A percentile compares a stretch with the other conserved stretches of the same genome.
phyloP scores from a whole-genome alignment of 306 rosid genomes.

The Acmispon strigosus region DNA sequence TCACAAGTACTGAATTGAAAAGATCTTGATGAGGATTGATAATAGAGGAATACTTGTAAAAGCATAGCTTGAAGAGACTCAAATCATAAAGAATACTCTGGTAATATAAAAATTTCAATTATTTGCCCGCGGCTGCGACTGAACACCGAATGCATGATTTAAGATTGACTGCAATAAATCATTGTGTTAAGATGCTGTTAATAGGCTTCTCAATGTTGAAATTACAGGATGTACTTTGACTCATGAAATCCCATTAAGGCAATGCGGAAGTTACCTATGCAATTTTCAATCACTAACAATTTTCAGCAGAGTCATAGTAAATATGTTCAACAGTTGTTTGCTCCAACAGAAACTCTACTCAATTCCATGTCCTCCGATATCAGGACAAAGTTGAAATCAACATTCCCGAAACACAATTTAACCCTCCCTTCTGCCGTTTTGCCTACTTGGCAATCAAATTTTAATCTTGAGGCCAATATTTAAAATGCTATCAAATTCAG shows the following conservation, averaged over 20 bases:
- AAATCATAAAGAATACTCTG: neutral
- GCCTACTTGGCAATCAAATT: neutral
- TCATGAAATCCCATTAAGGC: no score
- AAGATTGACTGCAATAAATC: neutral
- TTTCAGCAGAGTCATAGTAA: neutral
- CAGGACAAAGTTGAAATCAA: neutral
- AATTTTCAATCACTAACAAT: neutral
- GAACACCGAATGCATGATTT: neutral
- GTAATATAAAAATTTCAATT: neutral
- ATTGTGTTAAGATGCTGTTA: neutral
- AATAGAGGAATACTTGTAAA: neutral
- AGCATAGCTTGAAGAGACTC: neutral
- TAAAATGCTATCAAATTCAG: neutral
- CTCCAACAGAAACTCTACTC: neutral
- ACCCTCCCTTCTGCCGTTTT: neutral
- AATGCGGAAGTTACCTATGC: neutral
- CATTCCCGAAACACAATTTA: neutral
- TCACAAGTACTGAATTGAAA: no score
- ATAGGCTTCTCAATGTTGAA: no score
- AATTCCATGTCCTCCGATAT: neutral
- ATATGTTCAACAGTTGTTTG: neutral
- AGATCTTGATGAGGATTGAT: no score
- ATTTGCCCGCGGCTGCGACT: no score
- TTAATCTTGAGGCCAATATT: neutral
- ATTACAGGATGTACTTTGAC: no score